Conservation (phyloP, 2,329 filamentous ascomycete genomes). For the Pestalotiopsis sp. region DNA sequence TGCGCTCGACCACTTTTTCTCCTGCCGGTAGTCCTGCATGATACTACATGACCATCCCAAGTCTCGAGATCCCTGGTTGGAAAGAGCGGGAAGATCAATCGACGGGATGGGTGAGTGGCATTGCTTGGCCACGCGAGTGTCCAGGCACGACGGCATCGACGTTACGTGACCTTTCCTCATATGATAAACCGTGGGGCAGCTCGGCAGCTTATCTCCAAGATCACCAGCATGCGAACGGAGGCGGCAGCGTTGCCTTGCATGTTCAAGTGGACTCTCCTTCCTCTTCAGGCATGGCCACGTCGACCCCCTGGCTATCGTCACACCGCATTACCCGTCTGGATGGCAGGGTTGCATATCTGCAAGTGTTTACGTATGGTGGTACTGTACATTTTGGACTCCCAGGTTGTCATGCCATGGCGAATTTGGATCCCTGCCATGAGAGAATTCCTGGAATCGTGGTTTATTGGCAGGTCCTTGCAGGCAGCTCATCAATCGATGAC, state of each 20-base stretch:
- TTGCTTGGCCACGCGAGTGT: background rate
- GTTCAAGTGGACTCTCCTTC: background rate
- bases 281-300: slow-evolving; percentile 1
- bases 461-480: background rate
- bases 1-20: background rate
- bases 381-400: background rate
- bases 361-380: background rate
- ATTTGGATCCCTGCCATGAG: background rate
- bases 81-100: slow-evolving; percentile 1
- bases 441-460: background rate
- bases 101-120: background rate
- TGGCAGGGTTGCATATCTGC: background rate
- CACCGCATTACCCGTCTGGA: background rate
- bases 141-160: background rate
- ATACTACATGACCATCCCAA: background rate
- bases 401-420: background rate
- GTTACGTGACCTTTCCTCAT: background rate
- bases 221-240: background rate
- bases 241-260: background rate
- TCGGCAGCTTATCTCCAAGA: background rate
- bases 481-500: background rate
- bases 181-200: background rate
- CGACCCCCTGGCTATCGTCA: background rate
- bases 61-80: background rate
- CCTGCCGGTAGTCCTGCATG: background rate